phyloP scores from a whole-genome alignment of 768 basidiomycete species.

The Mycena indigotica region DNA sequence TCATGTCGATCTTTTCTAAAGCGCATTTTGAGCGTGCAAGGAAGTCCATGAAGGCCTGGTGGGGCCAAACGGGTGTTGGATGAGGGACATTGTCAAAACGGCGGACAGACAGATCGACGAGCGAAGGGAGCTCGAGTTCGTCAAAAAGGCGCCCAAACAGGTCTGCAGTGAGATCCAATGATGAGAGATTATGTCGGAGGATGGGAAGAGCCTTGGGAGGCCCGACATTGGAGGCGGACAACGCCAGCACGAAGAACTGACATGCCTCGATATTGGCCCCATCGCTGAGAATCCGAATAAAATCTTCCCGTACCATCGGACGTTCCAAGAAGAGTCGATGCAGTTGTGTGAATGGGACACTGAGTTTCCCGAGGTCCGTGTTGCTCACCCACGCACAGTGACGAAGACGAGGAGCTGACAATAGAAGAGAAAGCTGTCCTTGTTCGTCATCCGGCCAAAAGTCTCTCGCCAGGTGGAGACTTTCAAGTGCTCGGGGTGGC shows the following conservation, averaged over 20 bases:
- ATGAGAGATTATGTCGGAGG: constrained; percentile 25
- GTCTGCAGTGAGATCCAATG: constrained; percentile 26
- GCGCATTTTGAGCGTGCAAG: constrained; percentile 28
- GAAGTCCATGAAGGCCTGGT: constrained; percentile 26
- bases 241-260: constrained; percentile 22
- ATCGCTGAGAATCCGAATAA: constrained; percentile 24
- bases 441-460: constrained; percentile 21
- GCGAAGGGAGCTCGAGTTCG: constrained; percentile 27
- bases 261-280: constrained; percentile 14
- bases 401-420: constrained; percentile 29
- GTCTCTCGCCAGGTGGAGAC: constrained; percentile 26
- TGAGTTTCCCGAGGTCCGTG: constrained; percentile 20
- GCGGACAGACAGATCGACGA: constrained; percentile 25
- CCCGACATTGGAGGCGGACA: not conserved
- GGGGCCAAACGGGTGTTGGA: constrained; percentile 28
- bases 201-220: not conserved
- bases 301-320: constrained; percentile 23
- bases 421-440: constrained; percentile 25
- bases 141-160: constrained; percentile 25
- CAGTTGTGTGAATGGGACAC: constrained; percentile 32
- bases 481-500: constrained; percentile 29
- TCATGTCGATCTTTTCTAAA: constrained; percentile 16
- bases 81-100: constrained; percentile 22
- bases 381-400: constrained; percentile 26
- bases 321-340: constrained; percentile 28